phyloP scores from a whole-genome alignment of 495 filamentous ascomycete genomes.

The Neurospora sp. region DNA sequence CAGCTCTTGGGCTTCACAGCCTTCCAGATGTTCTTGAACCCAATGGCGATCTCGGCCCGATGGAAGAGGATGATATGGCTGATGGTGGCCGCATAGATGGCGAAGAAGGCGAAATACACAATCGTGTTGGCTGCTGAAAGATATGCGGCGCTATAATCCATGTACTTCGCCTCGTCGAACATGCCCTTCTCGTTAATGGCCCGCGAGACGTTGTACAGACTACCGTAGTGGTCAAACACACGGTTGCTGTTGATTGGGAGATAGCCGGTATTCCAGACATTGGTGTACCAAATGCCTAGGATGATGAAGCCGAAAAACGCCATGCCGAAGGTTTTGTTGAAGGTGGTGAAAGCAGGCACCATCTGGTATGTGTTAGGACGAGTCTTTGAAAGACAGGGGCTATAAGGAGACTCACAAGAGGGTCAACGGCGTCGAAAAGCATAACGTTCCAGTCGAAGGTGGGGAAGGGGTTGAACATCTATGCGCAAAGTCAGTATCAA shows the following conservation, averaged over 20 bases:
- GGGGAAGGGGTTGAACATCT: conserved; percentile 25
- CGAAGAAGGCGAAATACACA: conserved; percentile 32
- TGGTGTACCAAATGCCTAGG: conserved; percentile 26
- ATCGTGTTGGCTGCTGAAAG: conserved; percentile 23
- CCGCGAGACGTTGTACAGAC: conserved; percentile 25
- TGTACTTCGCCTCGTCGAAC: conserved; percentile 27
- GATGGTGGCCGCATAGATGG: conserved; percentile 28
- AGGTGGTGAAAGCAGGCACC: conserved; percentile 34
- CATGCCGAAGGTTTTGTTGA: conserved; percentile 29
- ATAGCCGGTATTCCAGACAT: conserved; percentile 28
- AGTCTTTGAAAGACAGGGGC: too few relatives aligned
- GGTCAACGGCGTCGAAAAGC: conserved; percentile 19
- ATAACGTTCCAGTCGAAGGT: conserved; percentile 36
- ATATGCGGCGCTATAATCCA: conserved; percentile 31
- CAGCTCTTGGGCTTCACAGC: conserved; percentile 15
- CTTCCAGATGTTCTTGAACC: conserved; percentile 18
- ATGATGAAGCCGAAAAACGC: conserved; percentile 21
- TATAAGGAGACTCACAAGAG: conserved; percentile 11
- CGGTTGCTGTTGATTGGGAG: conserved; percentile 30
- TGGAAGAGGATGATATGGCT: conserved; percentile 30
- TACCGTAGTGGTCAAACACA: conserved; percentile 28
- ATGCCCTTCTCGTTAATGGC: conserved; percentile 26
- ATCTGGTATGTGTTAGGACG: conserved; percentile 7
- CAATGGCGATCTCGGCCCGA: conserved; percentile 28
- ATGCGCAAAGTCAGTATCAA: background rate